Conservation (phyloP, 306 rosid species). For the Corylus heterophylla region DNA sequence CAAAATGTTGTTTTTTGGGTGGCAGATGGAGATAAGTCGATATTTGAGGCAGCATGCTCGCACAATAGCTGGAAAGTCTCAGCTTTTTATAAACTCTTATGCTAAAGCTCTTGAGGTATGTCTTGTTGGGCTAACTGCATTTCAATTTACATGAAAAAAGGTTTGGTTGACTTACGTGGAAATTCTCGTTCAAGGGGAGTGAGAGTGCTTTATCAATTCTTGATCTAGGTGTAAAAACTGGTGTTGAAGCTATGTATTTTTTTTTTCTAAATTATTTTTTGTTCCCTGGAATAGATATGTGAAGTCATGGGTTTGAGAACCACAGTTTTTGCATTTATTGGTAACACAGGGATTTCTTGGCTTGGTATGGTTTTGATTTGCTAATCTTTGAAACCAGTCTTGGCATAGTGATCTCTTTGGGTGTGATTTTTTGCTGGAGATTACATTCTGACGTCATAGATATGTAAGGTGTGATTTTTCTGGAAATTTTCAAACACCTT, state of each 20-base stretch:
- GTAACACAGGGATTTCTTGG: not conserved
- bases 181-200: not conserved
- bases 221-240: not conserved
- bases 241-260: not conserved
- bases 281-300: not conserved
- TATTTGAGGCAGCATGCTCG: conserved; percentile 92
- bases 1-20: conserved; percentile 24
- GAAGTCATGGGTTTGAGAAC: not conserved
- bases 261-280: not conserved
- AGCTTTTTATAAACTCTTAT: conserved; percentile 88
- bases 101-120: conserved; percentile 97
- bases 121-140: not conserved
- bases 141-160: not conserved
- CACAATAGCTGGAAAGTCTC: conserved; percentile 88
- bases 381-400: not conserved
- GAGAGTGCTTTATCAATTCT: not conserved
- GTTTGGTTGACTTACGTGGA: not conserved
- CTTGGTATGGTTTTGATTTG: not conserved
- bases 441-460: not conserved
- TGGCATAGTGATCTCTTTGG: not conserved
- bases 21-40: conserved; percentile 98
- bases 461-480: not conserved
- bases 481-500: too few relatives aligned
- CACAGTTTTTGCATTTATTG: not conserved
- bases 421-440: not conserved